Percentiles rank a stretch among this genome's conserved stretches.
These are phyloP conservation scores for Fusarium camptoceras DNA, from an alignment of 2,329 filamentous ascomycete genomes.

Conservation along the genomic window DNA sequence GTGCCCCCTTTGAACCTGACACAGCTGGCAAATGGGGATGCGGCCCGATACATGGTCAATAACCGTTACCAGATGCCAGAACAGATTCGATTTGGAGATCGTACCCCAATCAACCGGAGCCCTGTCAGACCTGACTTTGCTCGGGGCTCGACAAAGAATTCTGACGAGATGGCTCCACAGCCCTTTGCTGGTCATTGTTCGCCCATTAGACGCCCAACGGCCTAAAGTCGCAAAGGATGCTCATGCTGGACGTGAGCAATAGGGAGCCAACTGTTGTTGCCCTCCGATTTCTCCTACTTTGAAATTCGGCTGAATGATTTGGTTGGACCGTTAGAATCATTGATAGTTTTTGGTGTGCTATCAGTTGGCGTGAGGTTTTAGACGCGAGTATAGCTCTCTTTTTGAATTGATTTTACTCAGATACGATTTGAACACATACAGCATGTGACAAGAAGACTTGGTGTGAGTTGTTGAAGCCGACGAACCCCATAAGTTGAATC, in stretches of 20 bases:
- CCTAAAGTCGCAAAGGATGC: background rate
- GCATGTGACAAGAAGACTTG: background rate
- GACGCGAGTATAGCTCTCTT: background rate
- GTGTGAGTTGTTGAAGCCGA: background rate
- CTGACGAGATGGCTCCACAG: background rate
- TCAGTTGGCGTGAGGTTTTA: background rate
- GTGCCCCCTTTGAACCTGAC: background rate
- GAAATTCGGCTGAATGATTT: background rate
- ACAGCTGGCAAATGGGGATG: background rate
- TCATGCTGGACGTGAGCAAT: background rate
- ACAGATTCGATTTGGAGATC: background rate
- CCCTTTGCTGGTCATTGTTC: background rate
- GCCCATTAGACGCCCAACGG: background rate
- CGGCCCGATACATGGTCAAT: background rate
- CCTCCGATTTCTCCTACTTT: background rate
- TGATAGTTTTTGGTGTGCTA: background rate
- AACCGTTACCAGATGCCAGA: background rate
- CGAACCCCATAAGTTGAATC: background rate
- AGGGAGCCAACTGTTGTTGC: background rate
- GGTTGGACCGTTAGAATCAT: background rate
- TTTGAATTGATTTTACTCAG: background rate
- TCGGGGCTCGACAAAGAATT: background rate
- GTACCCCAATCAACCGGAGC: background rate
- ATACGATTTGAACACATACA: background rate
- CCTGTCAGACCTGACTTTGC: background rate